These are phyloP conservation scores for Aspergillus novofumigatus DNA, from an alignment of 2,329 filamentous ascomycete genomes.

Conservation along the genomic window DNA sequence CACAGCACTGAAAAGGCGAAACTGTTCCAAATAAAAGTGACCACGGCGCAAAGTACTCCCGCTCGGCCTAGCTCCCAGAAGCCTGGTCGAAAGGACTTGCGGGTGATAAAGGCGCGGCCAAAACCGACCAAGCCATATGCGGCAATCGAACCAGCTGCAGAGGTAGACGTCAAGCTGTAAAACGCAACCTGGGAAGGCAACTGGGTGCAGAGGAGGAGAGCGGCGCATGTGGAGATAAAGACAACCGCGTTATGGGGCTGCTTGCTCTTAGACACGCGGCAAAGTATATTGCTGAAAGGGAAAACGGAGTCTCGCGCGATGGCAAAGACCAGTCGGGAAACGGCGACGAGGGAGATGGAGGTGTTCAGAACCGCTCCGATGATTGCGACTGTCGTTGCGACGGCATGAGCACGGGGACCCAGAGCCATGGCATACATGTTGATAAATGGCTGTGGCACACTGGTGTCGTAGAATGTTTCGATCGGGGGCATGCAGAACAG, in stretches of 20 bases:
- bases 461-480: conserved; percentile 26
- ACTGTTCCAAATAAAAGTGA: too few relatives aligned
- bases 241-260: too few relatives aligned
- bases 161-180: conserved; percentile 45
- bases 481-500: conserved; percentile 30
- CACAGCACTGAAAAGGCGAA: conserved; percentile 29
- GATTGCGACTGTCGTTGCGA: too few relatives aligned
- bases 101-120: too few relatives aligned
- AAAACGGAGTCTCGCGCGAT: conserved; percentile 56
- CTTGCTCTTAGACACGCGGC: too few relatives aligned
- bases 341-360: conserved; percentile 51
- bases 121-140: conserved; percentile 41
- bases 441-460: conserved; percentile 22
- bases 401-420: too few relatives aligned
- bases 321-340: conserved; percentile 54
- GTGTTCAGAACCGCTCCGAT: conserved; percentile 36
- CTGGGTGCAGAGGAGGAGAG: conserved; percentile 52
- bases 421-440: too few relatives aligned
- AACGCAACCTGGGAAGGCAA: conserved; percentile 48
- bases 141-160: conserved; percentile 43
- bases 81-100: too few relatives aligned
- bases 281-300: conserved; percentile 45
- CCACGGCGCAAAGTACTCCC: too few relatives aligned
- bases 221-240: conserved; percentile 45
- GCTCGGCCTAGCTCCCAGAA: too few relatives aligned